phyloP scores from a whole-genome alignment of 371 early-diverging fungal genomes.

The Syncephalastrum sp. region DNA sequence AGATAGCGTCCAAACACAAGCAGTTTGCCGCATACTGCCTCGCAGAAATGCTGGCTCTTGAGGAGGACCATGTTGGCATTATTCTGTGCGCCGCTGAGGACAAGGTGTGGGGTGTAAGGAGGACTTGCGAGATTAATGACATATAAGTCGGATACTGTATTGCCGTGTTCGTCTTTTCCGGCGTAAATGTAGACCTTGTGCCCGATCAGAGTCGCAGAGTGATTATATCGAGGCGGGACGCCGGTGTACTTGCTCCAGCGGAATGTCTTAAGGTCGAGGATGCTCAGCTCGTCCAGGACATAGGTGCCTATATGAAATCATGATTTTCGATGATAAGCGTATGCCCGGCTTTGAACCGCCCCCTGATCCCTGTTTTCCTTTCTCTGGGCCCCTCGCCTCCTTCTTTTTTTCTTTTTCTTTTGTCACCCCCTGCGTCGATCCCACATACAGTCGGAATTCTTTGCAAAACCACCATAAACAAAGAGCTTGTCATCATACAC shows the following conservation, averaged over 20 bases:
- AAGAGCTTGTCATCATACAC: constrained; percentile 63
- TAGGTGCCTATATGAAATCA: constrained; percentile 43
- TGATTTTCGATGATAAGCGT: background rate
- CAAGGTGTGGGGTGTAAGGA: constrained; percentile 43
- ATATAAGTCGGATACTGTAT: constrained; percentile 59
- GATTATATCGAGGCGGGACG: constrained; percentile 62
- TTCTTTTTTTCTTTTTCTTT: constrained; percentile 1
- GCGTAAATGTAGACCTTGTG: constrained; percentile 61
- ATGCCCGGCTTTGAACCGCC: background rate
- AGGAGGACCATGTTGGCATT: constrained; percentile 52
- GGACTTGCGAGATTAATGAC: constrained; percentile 53
- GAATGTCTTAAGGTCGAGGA: constrained; percentile 57
- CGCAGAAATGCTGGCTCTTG: constrained; percentile 68
- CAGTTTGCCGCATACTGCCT: constrained; percentile 59
- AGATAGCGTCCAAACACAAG: constrained; percentile 58
- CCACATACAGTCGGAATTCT: constrained; percentile 57
- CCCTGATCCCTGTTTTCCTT: constrained; percentile 1
- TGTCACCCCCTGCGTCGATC: background rate
- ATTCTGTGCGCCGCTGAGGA: constrained; percentile 33
- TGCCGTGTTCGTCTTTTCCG: constrained; percentile 61
- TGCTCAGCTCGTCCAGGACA: constrained; percentile 57
- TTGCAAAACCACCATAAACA: constrained; percentile 68
- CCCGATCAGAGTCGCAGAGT: constrained; percentile 56
- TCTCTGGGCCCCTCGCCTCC: background rate
- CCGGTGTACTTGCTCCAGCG: constrained; percentile 53